Base-by-base conservation (phyloP, 202 grass and related monocot genomes). In the Musa balbisiana region DNA sequence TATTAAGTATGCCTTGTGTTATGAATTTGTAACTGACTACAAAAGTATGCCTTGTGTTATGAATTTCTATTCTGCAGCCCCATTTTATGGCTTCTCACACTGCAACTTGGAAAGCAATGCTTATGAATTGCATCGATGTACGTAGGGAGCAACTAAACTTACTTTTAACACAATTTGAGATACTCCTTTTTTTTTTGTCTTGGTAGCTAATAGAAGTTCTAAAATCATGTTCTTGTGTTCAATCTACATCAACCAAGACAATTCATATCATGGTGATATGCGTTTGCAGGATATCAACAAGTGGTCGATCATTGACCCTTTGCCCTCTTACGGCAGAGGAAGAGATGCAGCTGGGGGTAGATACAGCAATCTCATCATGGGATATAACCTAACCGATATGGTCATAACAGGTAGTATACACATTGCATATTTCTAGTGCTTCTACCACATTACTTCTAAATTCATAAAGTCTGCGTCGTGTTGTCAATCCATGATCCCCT, bases 321-420 rank as follows among this genome's bases (percentile, higher is more conserved):
- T 98, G 80, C 91, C 91, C 0, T 98, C 95, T 25, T 98, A 98
- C 10, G 95, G 95, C 6, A 91, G 95, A 80, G 95, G 95, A 74
- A 84, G 95, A 79, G 95, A 81, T 89, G 5, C 4, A 5, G 33
- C 5, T 43, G 5, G 33, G 33, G 33, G 33, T 43, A 43, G 33
- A 43, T 89, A 92, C 85, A 88, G 83, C 75, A 98, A 98, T 77
- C 89, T 98, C 72, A 98, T 98, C 70, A 72, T 73, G 43, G 95
- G 95, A 69, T 85, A 83, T 62, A 85, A 98, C 56, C 89, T 98
- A 78, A 94, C 95, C 2, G 95, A 98, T 51, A 91, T 98, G 33
- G 85, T 92, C 67, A 89, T 98, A 69, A 92, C 91, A 12, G 95
- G 94, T 92, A 88, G 11, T 15, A 1, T 10, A 20, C 22, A 15